A percentile compares a stretch with the other conserved stretches of the same genome.
phyloP scores from a whole-genome alignment of 176 grass and related monocot genomes.

The Chloris gayana region DNA sequence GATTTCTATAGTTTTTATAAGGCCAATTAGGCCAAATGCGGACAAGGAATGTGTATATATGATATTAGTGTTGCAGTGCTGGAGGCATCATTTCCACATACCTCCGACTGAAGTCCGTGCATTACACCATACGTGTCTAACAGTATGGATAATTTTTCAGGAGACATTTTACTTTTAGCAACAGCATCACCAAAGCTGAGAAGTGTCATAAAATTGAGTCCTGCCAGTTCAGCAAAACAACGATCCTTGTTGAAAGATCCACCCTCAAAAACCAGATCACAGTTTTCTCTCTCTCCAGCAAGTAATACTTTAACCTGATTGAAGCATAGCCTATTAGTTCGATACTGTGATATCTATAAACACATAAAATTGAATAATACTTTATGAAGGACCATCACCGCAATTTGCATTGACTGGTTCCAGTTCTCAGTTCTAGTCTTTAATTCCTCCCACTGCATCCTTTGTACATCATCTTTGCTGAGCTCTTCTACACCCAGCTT shows the following conservation, averaged over 20 bases:
- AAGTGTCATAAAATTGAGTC: constrained; percentile 66
- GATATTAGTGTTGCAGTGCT: background rate
- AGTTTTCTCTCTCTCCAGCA: constrained; percentile 81
- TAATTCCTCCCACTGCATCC: constrained; percentile 88
- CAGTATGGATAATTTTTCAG: constrained; percentile 90
- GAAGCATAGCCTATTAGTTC: constrained; percentile 29
- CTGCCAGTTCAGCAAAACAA: constrained; percentile 83
- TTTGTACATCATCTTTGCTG: constrained; percentile 86
- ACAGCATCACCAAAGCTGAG: constrained; percentile 94
- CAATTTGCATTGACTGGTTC: constrained; percentile 93
- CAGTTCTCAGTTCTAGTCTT: constrained; percentile 96
- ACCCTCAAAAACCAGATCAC: constrained; percentile 80
- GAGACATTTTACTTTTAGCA: constrained; percentile 92
- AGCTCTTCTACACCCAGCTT: constrained; percentile 85
- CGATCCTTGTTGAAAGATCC: constrained; percentile 62
- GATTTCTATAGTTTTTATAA: constrained; percentile 1
- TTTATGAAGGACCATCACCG: constrained; percentile 51
- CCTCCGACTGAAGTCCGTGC: constrained; percentile 79
- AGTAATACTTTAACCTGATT: constrained; percentile 85
- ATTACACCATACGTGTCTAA: constrained; percentile 98
- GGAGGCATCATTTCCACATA: constrained; percentile 42
- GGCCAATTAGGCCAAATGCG: background rate
- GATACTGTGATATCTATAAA: constrained; percentile 24
- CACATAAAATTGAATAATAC: background rate
- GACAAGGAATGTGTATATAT: background rate